These are phyloP conservation scores for Russula abietina DNA, from an alignment of 768 basidiomycete species.

Conservation along the genomic window DNA sequence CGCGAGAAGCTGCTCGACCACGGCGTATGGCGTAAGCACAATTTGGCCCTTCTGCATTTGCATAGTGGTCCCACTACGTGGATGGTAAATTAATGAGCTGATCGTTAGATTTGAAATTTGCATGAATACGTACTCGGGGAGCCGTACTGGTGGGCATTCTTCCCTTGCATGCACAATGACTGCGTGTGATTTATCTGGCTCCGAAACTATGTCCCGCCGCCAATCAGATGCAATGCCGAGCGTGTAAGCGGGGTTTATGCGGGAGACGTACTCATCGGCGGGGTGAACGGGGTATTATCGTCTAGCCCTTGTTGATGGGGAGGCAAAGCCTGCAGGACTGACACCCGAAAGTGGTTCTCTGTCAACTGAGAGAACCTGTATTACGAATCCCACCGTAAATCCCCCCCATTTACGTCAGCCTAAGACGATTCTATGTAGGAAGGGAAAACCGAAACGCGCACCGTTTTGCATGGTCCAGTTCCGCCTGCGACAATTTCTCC, in stretches of 20 bases:
- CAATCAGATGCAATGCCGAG: conserved; percentile 14
- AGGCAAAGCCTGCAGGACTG: conserved; percentile 80
- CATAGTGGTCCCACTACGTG: conserved; percentile 56
- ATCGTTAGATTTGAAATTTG: neutral
- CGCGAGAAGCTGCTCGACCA: conserved; percentile 67
- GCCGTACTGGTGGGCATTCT: conserved; percentile 56
- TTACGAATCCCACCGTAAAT: neutral
- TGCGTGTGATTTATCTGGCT: conserved; percentile 68
- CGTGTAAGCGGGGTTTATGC: neutral
- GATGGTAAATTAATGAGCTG: neutral
- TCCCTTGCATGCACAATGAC: conserved; percentile 78
- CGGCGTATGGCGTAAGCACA: conserved; percentile 67
- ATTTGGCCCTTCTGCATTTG: conserved; percentile 79
- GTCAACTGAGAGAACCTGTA: conserved; percentile 67
- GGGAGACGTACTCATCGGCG: conserved; percentile 60
- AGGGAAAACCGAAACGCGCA: conserved; percentile 30
- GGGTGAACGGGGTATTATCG: conserved; percentile 63
- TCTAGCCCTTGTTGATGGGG: conserved; percentile 70
- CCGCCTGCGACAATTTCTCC: conserved; percentile 72
- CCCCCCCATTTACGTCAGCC: neutral
- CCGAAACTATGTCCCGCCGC: conserved; percentile 46
- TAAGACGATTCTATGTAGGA: neutral
- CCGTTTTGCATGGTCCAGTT: conserved; percentile 77
- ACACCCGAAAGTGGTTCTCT: conserved; percentile 70
- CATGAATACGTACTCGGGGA: conserved; percentile 56